Conservation (phyloP, 129 eudicot genomes). For the Artemisia annua region DNA sequence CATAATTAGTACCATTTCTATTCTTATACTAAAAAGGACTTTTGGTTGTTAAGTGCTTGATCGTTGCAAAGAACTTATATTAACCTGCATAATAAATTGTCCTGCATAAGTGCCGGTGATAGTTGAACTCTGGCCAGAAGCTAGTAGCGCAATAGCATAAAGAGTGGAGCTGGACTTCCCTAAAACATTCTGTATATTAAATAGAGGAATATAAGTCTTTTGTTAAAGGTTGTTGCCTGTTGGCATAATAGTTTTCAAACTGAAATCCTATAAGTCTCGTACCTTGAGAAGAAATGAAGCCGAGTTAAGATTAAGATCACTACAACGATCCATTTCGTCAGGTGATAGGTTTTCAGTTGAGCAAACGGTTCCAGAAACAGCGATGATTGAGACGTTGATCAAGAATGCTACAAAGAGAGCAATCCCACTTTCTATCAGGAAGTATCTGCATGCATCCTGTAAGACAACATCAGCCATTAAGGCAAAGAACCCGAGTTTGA, state of each 20-base stretch:
- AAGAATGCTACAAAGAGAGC: conserved; percentile 80
- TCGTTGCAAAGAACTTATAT: not conserved
- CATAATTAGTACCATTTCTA: not conserved
- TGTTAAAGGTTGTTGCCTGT: not conserved
- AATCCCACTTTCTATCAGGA: conserved; percentile 80
- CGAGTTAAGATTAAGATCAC: conserved; percentile 63
- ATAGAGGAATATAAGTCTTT: not conserved
- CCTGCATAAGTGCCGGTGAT: conserved; percentile 98
- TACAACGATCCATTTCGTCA: conserved; percentile 46
- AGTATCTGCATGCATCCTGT: conserved; percentile 92
- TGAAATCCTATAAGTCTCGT: not conserved
- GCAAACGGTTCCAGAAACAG: conserved; percentile 92
- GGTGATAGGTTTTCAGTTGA: conserved; percentile 39
- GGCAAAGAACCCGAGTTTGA: not conserved
- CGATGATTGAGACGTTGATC: conserved; percentile 71
- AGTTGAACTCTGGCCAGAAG: conserved; percentile 97
- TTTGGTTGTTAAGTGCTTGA: not conserved
- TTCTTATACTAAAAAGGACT: not conserved
- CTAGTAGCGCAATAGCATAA: conserved; percentile 76
- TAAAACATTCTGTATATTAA: conserved; percentile 66
- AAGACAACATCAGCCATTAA: conserved; percentile 13
- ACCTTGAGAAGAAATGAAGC: conserved; percentile 93
- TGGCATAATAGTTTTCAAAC: not conserved
- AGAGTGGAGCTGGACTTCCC: conserved; percentile 81
- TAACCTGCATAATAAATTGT: conserved; percentile 90